Evolutionary conservation across 495 filamentous ascomycete genomes (phyloP).

Genomic region (Clavariopsis aquatica): DNA sequence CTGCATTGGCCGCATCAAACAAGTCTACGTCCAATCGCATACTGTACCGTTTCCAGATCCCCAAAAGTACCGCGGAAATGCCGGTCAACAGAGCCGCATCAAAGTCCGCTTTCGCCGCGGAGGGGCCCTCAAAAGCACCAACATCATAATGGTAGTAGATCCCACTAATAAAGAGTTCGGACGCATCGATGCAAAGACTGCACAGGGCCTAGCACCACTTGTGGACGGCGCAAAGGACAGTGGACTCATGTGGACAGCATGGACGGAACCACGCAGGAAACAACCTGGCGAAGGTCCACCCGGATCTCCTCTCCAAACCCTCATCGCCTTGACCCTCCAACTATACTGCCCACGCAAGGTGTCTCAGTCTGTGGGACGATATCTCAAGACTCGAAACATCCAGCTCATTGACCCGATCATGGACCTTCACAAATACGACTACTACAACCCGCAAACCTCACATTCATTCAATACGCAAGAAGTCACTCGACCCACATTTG

Average conservation of each 20-base stretch:
- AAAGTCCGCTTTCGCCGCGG: slow-evolving; percentile 65
- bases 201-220: slow-evolving; percentile 66
- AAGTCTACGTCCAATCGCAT: slow-evolving; percentile 66
- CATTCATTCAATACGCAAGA: slow-evolving; percentile 10
- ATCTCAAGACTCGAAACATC: slow-evolving; percentile 63
- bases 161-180: slow-evolving; percentile 70
- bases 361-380: slow-evolving; percentile 62
- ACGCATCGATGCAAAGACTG: slow-evolving; percentile 67
- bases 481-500: not conserved
- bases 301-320: slow-evolving; percentile 54
- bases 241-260: slow-evolving; percentile 65
- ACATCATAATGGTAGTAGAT: slow-evolving; percentile 69
- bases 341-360: slow-evolving; percentile 76
- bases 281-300: slow-evolving; percentile 54
- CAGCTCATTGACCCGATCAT: slow-evolving; percentile 54
- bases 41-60: slow-evolving; percentile 66
- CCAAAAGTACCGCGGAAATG: slow-evolving; percentile 53
- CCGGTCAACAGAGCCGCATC: slow-evolving; percentile 67
- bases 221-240: slow-evolving; percentile 61
- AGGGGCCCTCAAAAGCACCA: slow-evolving; percentile 49
- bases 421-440: slow-evolving; percentile 26
- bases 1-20: slow-evolving; percentile 80
- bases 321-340: slow-evolving; percentile 65
- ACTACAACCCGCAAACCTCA: slow-evolving; percentile 34
- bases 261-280: slow-evolving; percentile 63